phyloP scores from a whole-genome alignment of 805 yeast genomes.

The Wickerhamiella sergipiensis region DNA sequence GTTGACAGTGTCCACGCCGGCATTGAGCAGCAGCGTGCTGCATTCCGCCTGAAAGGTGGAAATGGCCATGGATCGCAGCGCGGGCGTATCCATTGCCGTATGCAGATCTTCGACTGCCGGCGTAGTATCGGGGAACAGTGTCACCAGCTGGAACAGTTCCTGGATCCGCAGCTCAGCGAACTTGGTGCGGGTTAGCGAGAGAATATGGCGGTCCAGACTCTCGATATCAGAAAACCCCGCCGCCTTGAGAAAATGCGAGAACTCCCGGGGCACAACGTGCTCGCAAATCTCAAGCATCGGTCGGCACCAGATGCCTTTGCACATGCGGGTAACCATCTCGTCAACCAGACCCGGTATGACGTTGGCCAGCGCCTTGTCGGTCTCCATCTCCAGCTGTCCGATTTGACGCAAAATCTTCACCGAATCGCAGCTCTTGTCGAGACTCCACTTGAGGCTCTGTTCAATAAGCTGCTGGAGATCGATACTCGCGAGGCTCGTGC shows the following conservation, averaged over 20 bases:
- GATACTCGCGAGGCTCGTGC: background rate
- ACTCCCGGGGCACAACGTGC: background rate
- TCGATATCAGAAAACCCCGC: background rate
- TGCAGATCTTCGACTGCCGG: slow-evolving; percentile 47
- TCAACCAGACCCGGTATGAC: background rate
- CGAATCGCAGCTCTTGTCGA: background rate
- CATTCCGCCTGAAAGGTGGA: slow-evolving; percentile 35
- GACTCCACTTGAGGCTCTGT: background rate
- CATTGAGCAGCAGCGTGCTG: slow-evolving; percentile 42
- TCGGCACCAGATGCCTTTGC: background rate
- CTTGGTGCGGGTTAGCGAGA: background rate
- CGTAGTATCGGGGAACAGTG: slow-evolving; percentile 37
- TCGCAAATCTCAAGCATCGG: background rate
- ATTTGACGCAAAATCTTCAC: background rate
- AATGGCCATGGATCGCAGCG: slow-evolving; percentile 41
- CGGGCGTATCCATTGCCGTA: slow-evolving; percentile 33
- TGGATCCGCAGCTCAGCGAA: slow-evolving; percentile 33
- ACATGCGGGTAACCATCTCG: background rate
- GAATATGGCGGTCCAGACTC: background rate
- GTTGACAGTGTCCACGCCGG: slow-evolving; percentile 68
- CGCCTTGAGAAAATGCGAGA: background rate
- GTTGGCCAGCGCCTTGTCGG: background rate
- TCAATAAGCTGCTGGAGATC: background rate
- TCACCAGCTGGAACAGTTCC: slow-evolving; percentile 48
- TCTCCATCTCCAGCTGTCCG: background rate